These are phyloP conservation scores for Trypanosoma scelopori DNA, from an alignment of 208 protist genomes.

Conservation along the genomic window DNA sequence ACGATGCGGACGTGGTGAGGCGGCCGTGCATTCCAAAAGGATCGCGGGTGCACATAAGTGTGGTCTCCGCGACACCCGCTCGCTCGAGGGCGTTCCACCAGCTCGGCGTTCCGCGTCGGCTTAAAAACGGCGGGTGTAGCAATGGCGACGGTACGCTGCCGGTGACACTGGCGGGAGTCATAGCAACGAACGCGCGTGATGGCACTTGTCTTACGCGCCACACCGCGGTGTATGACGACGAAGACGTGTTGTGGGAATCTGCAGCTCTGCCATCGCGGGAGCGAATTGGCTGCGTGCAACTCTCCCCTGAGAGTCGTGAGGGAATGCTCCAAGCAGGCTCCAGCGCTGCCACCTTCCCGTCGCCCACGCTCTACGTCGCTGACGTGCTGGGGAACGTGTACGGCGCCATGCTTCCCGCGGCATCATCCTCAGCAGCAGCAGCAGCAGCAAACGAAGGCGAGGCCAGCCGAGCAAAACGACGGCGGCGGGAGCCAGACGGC, in stretches of 20 bases:
- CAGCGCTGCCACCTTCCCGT: slow-evolving; percentile 4
- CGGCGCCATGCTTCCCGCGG: slow-evolving; percentile 7
- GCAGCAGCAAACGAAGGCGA: background rate
- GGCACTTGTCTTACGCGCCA: slow-evolving; percentile 19
- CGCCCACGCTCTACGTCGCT: slow-evolving; percentile 16
- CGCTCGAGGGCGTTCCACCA: background rate
- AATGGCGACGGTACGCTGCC: background rate
- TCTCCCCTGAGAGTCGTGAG: slow-evolving; percentile 4
- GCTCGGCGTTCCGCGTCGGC: slow-evolving; percentile 4
- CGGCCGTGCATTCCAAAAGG: slow-evolving; percentile 48
- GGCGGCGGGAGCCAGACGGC: slow-evolving; percentile 1
- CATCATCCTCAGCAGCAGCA: background rate
- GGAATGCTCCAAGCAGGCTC: slow-evolving; percentile 5
- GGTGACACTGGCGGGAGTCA: slow-evolving; percentile 17
- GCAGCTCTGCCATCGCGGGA: slow-evolving; percentile 8
- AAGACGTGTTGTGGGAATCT: slow-evolving; percentile 19
- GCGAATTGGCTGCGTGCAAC: slow-evolving; percentile 23
- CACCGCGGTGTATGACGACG: slow-evolving; percentile 5
- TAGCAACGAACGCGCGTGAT: slow-evolving; percentile 9
- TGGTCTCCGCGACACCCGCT: slow-evolving; percentile 18
- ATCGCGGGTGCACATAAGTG: slow-evolving; percentile 47
- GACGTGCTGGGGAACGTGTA: slow-evolving; percentile 32
- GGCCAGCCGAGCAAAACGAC: slow-evolving; percentile 23
- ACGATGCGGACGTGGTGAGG: background rate
- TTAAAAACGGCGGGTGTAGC: slow-evolving; percentile 2